Percentiles rank a stretch among this genome's conserved stretches.
Evolutionary conservation across 257 asterid species (phyloP).

Genomic region (Leonotis leonurus): DNA sequence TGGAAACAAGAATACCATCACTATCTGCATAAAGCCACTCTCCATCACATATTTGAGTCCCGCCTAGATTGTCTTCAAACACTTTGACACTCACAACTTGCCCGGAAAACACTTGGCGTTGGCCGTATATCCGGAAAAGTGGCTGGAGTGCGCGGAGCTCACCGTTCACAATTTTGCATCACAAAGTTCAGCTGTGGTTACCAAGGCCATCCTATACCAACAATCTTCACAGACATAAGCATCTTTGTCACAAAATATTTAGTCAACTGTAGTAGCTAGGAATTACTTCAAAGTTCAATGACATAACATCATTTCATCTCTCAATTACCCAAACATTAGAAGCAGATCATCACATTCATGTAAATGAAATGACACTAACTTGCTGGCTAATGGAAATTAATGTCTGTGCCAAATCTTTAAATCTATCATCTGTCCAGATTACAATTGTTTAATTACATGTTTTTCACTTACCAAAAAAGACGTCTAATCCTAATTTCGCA

Average conservation of each 20-base stretch:
- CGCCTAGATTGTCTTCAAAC: conserved; percentile 43
- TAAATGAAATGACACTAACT: too few relatives aligned
- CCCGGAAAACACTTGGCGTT: conserved; percentile 39
- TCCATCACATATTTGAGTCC: conserved; percentile 38
- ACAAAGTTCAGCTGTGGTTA: conserved; percentile 51
- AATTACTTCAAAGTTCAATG: not conserved
- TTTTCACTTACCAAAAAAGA: not conserved
- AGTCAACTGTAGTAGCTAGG: too few relatives aligned
- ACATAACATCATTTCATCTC: not conserved
- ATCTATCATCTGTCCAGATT: too few relatives aligned
- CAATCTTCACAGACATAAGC: conserved; percentile 4
- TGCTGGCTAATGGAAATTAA: too few relatives aligned
- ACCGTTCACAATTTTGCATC: conserved; percentile 43
- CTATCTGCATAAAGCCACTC: conserved; percentile 51
- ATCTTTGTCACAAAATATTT: not conserved
- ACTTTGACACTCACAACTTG: conserved; percentile 41
- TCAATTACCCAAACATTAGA: not conserved
- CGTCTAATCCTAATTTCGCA: not conserved
- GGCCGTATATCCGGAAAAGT: conserved; percentile 36
- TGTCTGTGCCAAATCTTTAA: not conserved
- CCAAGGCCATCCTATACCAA: conserved; percentile 37
- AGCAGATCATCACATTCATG: too few relatives aligned
- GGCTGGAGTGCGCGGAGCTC: conserved; percentile 45
- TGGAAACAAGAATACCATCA: conserved; percentile 37
- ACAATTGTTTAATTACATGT: too few relatives aligned